Conservation (phyloP, 176 grass and related monocot genomes). For the Raddia distichophylla region DNA sequence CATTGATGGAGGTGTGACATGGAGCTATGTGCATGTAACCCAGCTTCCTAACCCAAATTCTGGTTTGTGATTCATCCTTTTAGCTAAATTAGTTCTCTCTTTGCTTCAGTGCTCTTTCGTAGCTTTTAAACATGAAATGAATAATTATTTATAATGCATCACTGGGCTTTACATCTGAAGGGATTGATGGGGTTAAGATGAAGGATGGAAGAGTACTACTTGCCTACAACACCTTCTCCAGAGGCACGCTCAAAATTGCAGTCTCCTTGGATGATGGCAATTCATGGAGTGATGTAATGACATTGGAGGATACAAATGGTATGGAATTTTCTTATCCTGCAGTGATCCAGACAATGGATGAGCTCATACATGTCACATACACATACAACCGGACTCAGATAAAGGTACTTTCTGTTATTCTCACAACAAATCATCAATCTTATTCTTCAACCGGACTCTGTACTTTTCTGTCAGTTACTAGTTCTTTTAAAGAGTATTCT, state of each 20-base stretch:
- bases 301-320: constrained; percentile 47
- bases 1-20: constrained; percentile 59
- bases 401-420: constrained; percentile 41
- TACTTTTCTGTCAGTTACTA: neutral
- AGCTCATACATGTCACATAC: constrained; percentile 62
- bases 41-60: constrained; percentile 92
- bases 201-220: constrained; percentile 60
- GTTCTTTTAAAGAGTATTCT: constrained; percentile 10
- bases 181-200: constrained; percentile 71
- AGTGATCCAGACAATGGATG: constrained; percentile 54
- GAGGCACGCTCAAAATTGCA: constrained; percentile 56
- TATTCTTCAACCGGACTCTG: neutral
- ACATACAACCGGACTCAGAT: constrained; percentile 63
- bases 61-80: constrained; percentile 39
- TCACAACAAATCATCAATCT: neutral
- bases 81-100: constrained; percentile 9
- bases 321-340: constrained; percentile 71
- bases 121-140: neutral
- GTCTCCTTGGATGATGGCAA: constrained; percentile 51
- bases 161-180: constrained; percentile 24
- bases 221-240: constrained; percentile 66
- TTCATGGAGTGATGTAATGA: constrained; percentile 61
- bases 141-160: constrained; percentile 23
- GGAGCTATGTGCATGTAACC: constrained; percentile 65
- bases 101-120: neutral